These are phyloP conservation scores for Chaetomium fimeti DNA, from an alignment of 495 filamentous ascomycete genomes.

Conservation along the genomic window DNA sequence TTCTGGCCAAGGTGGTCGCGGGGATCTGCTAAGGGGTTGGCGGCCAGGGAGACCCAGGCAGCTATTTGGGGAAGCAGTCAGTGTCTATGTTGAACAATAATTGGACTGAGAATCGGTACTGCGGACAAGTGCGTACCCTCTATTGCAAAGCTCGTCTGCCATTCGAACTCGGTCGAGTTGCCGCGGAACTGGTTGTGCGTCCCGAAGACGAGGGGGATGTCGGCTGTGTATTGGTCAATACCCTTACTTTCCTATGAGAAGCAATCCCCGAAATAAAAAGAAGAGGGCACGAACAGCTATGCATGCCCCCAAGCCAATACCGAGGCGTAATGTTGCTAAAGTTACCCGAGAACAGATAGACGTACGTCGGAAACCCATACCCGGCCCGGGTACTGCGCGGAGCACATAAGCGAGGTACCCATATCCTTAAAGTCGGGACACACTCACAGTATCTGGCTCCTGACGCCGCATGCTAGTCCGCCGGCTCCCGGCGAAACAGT, in stretches of 20 bases:
- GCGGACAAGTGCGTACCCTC: constrained; percentile 20
- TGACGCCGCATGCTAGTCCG: constrained; percentile 15
- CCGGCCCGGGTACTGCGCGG: constrained; percentile 10
- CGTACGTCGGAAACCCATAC: constrained; percentile 30
- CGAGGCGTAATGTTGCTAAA: constrained; percentile 39
- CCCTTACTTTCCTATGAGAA: not conserved
- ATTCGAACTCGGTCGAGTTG: constrained; percentile 37
- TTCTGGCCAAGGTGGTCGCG: not conserved
- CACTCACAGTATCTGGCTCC: constrained; percentile 6
- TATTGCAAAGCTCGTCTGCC: constrained; percentile 38
- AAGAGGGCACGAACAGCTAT: constrained; percentile 17
- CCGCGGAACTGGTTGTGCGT: constrained; percentile 43
- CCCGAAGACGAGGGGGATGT: constrained; percentile 50
- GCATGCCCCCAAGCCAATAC: constrained; percentile 45
- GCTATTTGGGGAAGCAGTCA: not conserved
- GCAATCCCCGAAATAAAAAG: not conserved
- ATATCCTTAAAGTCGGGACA: not conserved
- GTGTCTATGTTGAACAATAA: not conserved
- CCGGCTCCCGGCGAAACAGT: not conserved
- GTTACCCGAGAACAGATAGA: constrained; percentile 42
- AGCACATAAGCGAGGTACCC: not conserved
- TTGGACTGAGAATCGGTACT: not conserved
- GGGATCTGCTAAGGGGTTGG: constrained; percentile 13
- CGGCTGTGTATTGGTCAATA: constrained; percentile 22
- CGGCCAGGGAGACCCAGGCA: constrained; percentile 31